Conservation (phyloP, 2,329 filamentous ascomycete species). For the Penicillium sp. region DNA sequence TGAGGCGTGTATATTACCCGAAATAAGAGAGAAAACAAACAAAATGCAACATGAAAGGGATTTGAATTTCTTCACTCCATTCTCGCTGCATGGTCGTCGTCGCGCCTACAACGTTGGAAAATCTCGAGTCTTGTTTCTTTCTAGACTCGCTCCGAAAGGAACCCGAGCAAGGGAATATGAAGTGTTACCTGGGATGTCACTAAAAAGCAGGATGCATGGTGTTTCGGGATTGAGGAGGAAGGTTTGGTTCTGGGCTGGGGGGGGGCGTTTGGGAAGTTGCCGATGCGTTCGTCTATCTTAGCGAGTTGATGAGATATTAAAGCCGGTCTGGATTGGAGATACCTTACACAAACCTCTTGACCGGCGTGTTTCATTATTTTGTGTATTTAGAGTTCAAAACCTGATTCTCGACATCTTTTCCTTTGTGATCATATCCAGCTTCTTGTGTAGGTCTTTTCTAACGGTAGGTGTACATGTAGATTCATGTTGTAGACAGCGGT, state of each 20-base stretch:
- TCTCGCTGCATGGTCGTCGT: conserved; percentile 3
- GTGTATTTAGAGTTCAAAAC: conserved; percentile 44
- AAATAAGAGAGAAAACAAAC: conserved; percentile 32
- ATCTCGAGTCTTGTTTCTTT: background rate
- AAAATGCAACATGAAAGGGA: conserved; percentile 21
- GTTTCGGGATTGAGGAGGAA: background rate
- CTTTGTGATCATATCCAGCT: conserved; percentile 17
- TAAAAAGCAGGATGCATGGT: background rate
- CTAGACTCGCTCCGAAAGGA: conserved; percentile 13
- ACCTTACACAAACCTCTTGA: conserved; percentile 20
- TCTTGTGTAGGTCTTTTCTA: background rate
- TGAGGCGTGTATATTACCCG: conserved; percentile 44
- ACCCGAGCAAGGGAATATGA: conserved; percentile 4
- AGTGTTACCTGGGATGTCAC: background rate
- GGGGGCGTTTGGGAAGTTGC: background rate
- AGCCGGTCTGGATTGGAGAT: conserved; percentile 28
- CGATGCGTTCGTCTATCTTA: conserved; percentile 19
- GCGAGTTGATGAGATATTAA: conserved; percentile 29
- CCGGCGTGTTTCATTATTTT: conserved; percentile 40
- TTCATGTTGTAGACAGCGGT: background rate
- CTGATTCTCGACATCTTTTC: conserved; percentile 33
- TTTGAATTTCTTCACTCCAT: conserved; percentile 19
- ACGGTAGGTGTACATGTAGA: conserved; percentile 4
- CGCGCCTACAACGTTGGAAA: background rate
- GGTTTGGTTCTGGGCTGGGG: background rate